Conservation (phyloP, 2,329 filamentous ascomycete genomes). For the Penicillium sp. region DNA sequence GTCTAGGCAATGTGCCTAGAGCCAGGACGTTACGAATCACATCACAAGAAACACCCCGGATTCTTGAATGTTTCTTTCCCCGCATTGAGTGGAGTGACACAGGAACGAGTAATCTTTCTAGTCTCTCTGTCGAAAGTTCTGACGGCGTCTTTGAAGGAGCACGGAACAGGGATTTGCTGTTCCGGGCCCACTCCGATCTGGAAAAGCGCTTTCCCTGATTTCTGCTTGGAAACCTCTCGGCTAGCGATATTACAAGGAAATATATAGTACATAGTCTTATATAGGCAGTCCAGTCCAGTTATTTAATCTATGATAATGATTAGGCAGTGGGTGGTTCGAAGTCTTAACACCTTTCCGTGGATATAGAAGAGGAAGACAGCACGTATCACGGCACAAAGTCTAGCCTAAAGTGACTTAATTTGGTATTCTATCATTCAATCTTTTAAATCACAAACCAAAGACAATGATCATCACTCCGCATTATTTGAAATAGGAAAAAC, state of each 20-base stretch:
- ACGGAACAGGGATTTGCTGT: background rate
- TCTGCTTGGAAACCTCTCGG: background rate
- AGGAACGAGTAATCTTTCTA: slow-evolving; percentile 1
- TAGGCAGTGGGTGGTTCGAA: too few relatives aligned
- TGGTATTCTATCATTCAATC: too few relatives aligned
- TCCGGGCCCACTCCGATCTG: slow-evolving; percentile 1
- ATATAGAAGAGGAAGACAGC: too few relatives aligned
- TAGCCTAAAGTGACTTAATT: too few relatives aligned
- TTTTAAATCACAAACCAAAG: background rate
- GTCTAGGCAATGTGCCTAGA: background rate
- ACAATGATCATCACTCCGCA: background rate
- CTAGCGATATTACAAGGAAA: background rate
- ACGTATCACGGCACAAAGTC: too few relatives aligned
- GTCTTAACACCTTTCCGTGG: too few relatives aligned
- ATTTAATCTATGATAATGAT: too few relatives aligned
- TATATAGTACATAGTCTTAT: too few relatives aligned
- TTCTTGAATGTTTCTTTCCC: background rate
- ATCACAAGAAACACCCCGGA: background rate
- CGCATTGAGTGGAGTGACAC: slow-evolving; percentile 1
- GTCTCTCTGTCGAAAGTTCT: background rate
- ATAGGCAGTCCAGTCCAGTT: too few relatives aligned
- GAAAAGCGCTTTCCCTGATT: slow-evolving; percentile 1
- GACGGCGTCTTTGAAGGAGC: background rate
- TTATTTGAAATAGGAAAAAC: background rate
- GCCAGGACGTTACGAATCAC: background rate